A percentile compares a stretch with the other conserved stretches of the same genome.
Conservation (phyloP, 2,329 filamentous ascomycete genomes). For the Talaromyces islandicus region DNA sequence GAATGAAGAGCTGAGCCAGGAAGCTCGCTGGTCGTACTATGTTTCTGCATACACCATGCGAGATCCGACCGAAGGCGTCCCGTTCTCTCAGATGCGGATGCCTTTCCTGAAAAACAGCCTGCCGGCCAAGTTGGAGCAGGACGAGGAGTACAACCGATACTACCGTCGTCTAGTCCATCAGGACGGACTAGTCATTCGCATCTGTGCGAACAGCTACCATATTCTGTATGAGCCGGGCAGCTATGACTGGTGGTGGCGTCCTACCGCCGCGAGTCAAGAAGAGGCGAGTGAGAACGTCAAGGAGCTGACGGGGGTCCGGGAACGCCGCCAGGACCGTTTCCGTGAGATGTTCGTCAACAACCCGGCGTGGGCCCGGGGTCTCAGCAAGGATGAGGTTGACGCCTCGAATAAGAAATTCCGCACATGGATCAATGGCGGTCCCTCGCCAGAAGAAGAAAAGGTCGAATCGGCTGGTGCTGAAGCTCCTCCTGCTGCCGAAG, state of each 20-base stretch:
- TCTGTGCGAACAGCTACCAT: slow-evolving; percentile 72
- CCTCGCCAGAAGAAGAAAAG: slow-evolving; percentile 14
- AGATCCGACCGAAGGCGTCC: slow-evolving; percentile 78
- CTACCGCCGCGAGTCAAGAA: slow-evolving; percentile 22
- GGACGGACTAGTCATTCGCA: slow-evolving; percentile 65
- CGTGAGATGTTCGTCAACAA: slow-evolving; percentile 50
- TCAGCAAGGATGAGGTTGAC: slow-evolving; percentile 46
- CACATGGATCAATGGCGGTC: slow-evolving; percentile 37
- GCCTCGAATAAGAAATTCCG: slow-evolving; percentile 43
- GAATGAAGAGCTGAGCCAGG: slow-evolving; percentile 59
- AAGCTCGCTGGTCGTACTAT: slow-evolving; percentile 84
- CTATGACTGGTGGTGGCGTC: slow-evolving; percentile 63
- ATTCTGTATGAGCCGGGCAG: slow-evolving; percentile 69
- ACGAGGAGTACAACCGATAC: slow-evolving; percentile 55
- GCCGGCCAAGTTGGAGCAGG: slow-evolving; percentile 55
- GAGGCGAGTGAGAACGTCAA: slow-evolving; percentile 28
- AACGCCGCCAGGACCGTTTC: slow-evolving; percentile 43
- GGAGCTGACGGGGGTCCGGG: slow-evolving; percentile 29
- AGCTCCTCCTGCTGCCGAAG: not conserved
- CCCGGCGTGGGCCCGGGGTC: slow-evolving; percentile 45
- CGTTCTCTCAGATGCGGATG: slow-evolving; percentile 59
- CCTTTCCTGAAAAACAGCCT: slow-evolving; percentile 67
- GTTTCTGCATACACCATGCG: slow-evolving; percentile 85
- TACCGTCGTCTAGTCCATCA: slow-evolving; percentile 51
- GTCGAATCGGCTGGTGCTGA: slow-evolving; percentile 3